Base-by-base conservation (phyloP, 192 early-diverging fungal genomes). In the Coemansia sp. region DNA sequence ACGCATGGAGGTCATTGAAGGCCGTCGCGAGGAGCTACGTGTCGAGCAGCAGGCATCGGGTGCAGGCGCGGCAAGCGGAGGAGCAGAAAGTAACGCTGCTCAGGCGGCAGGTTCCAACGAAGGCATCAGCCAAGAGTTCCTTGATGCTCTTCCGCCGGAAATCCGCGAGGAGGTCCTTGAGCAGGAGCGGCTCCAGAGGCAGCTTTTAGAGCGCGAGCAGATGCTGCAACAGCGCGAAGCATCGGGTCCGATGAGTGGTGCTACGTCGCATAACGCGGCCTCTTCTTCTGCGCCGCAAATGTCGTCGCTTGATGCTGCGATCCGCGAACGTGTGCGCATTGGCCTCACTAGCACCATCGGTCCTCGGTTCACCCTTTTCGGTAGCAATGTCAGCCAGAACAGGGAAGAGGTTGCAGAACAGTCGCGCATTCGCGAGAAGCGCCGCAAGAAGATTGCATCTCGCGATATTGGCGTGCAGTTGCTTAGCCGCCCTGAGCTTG, bases 81-180 rank as follows among this genome's bases (percentile, higher is more conserved):
- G 33, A 9, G 65, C 49, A 2, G 38, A 56, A 8, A 54, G 48
- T 22, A 40, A 50, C 11, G 38, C 43, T 10, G 66, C 38, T 20
- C 20, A 13, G n/a, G 55, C n/a, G 5, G 32, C 34, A 13, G 74
- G 74, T 5, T 52, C 75, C 20, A 66, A 78, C 0, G 72, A 78
- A 9, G 75, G 79, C 22, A 90, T 92, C 45, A 88, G 86, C 69
- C 71, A 86, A 0, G 90, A 97, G 69, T 99, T 99, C 75, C 82
- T 99, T 50, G 87, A 92, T 62, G 97, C 93, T 1, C 78, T 99
- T 48, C 97, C 95, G 9, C 85, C 83, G 7, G 93, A 95, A 45
- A 91, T 99, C 67, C 87, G 97, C 19, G 85, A 91, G 14, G 97
- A 97, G 66, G 87, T 97, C 9, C 69, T 96, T 42, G 85, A 82